Conservation (phyloP, 805 yeast genomes). For the Priceomyces melissophilus region DNA sequence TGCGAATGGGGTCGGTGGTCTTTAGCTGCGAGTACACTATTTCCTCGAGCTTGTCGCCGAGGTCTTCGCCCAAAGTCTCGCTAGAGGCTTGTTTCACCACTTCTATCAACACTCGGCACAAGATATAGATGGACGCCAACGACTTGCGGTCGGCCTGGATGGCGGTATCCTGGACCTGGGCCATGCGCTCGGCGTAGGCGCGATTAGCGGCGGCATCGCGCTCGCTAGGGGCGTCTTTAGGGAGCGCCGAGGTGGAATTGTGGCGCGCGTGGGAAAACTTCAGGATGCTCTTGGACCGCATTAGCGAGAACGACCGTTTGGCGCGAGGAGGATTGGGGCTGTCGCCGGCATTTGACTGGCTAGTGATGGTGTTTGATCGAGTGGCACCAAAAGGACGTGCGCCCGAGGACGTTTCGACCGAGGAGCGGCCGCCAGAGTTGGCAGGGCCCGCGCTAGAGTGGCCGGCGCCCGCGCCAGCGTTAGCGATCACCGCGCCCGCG, state of each 20-base stretch:
- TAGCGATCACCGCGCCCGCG: too few species aligned
- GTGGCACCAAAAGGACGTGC: too few species aligned
- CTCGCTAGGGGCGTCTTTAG: slow-evolving; percentile 7
- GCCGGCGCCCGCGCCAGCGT: too few species aligned
- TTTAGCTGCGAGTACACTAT: slow-evolving; percentile 87
- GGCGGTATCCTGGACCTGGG: slow-evolving; percentile 58
- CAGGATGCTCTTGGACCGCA: slow-evolving; percentile 38
- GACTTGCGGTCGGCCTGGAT: slow-evolving; percentile 85
- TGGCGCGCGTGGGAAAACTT: slow-evolving; percentile 46
- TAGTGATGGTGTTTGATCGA: too few species aligned
- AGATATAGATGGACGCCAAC: slow-evolving; percentile 77
- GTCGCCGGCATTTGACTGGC: too few species aligned
- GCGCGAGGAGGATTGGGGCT: slow-evolving; percentile 13
- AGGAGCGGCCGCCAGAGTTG: too few species aligned
- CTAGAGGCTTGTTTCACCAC: slow-evolving; percentile 83
- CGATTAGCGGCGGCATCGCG: too few species aligned
- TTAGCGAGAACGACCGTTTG: slow-evolving; percentile 39
- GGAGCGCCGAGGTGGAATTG: slow-evolving; percentile 40
- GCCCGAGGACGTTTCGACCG: too few species aligned
- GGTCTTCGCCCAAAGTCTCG: slow-evolving; percentile 70
- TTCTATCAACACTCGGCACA: slow-evolving; percentile 89
- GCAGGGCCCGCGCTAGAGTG: too few species aligned
- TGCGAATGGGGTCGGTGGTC: slow-evolving; percentile 79
- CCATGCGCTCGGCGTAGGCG: slow-evolving; percentile 28
- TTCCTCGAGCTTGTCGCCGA: slow-evolving; percentile 83